phyloP scores from a whole-genome alignment of 805 yeast species.

The Hanseniaspora singularis region DNA sequence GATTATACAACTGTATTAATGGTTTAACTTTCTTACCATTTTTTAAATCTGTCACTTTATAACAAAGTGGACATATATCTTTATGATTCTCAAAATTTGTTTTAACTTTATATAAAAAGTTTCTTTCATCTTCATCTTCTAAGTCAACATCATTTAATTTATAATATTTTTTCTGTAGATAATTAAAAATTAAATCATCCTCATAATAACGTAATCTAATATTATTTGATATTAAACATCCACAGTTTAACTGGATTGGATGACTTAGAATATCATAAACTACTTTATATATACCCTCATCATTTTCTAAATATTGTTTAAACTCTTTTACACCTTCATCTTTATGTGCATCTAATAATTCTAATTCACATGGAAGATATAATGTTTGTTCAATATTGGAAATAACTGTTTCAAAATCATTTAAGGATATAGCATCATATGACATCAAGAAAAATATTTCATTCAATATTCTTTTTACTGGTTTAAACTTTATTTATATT shows the following conservation, averaged over 20 bases:
- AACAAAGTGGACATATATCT: conserved; percentile 32
- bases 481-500: too few species aligned
- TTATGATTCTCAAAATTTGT: conserved; percentile 10
- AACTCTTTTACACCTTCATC: conserved; percentile 7
- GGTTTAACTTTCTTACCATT: conserved; percentile 28
- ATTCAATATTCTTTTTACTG: background rate
- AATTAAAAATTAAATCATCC: background rate
- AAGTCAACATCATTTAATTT: conserved; percentile 7
- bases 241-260: conserved; percentile 25
- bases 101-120: conserved; percentile 17
- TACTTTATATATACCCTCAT: conserved; percentile 17
- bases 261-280: conserved; percentile 23
- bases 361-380: conserved; percentile 23
- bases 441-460: background rate
- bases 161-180: conserved; percentile 16
- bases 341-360: conserved; percentile 16
- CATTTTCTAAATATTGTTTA: background rate
- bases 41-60: conserved; percentile 18
- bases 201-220: conserved; percentile 4
- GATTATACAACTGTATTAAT: conserved; percentile 26
- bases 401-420: conserved; percentile 16
- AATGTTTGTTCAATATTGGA: conserved; percentile 23
- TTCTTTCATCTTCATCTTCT: background rate
- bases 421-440: background rate
- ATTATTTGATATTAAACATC: conserved; percentile 18